These are phyloP conservation scores for Dioszegia hungarica DNA, from an alignment of 768 basidiomycete species.

Conservation along the genomic window DNA sequence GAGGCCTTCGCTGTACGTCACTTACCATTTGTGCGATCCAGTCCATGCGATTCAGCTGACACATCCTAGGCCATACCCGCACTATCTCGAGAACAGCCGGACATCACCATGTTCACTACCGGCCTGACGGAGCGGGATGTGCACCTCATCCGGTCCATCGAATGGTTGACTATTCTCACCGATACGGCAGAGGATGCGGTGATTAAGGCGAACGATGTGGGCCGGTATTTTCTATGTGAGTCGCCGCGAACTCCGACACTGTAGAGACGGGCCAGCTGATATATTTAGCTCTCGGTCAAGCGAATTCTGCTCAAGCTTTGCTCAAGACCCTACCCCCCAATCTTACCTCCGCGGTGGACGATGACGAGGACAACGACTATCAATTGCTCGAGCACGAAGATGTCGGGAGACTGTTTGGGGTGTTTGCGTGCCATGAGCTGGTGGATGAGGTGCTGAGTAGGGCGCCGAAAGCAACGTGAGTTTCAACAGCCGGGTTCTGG, in stretches of 20 bases:
- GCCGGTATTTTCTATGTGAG: slow-evolving; percentile 84
- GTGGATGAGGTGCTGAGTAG: slow-evolving; percentile 30
- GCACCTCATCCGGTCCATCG: slow-evolving; percentile 75
- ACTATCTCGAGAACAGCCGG: slow-evolving; percentile 36
- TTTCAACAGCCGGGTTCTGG: background rate
- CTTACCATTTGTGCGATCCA: too few relatives aligned
- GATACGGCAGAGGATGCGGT: slow-evolving; percentile 72
- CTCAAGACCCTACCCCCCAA: slow-evolving; percentile 37
- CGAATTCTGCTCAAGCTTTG: slow-evolving; percentile 58
- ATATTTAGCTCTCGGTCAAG: slow-evolving; percentile 64
- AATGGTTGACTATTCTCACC: slow-evolving; percentile 81
- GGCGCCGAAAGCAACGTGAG: slow-evolving; percentile 36
- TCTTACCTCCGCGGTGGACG: slow-evolving; percentile 7
- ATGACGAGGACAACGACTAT: slow-evolving; percentile 18
- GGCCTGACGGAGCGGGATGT: slow-evolving; percentile 36
- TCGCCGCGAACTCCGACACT: too few relatives aligned
- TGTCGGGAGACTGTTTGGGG: slow-evolving; percentile 30
- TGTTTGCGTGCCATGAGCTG: slow-evolving; percentile 35
- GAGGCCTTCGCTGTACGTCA: slow-evolving; percentile 54
- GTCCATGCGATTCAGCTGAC: too few relatives aligned
- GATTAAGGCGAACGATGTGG: slow-evolving; percentile 78
- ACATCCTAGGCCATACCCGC: slow-evolving; percentile 40
- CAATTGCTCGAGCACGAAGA: slow-evolving; percentile 35
- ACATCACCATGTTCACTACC: slow-evolving; percentile 31
- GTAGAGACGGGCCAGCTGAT: too few relatives aligned